phyloP scores from a whole-genome alignment of 495 filamentous ascomycete species.

The Parachaetomium inaequale region DNA sequence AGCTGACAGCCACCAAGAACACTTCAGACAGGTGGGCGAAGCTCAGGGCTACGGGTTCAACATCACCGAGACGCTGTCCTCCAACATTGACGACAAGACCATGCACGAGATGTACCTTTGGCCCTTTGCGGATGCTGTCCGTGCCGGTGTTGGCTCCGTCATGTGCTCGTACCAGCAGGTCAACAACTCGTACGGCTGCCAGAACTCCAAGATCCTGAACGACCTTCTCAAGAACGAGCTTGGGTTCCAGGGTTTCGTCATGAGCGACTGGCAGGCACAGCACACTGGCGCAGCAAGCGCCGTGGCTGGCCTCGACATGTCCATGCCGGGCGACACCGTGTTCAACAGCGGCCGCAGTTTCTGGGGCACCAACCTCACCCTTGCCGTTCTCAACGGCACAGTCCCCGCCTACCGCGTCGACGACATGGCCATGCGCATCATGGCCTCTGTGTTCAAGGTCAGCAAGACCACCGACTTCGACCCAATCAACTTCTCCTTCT shows the following conservation, averaged over 20 bases:
- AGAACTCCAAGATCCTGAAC: constrained; percentile 78
- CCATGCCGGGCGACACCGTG: constrained; percentile 83
- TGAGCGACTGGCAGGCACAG: constrained; percentile 88
- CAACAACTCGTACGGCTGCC: constrained; percentile 82
- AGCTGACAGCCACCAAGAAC: constrained; percentile 49
- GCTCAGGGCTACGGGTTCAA: constrained; percentile 59
- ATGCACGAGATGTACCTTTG: constrained; percentile 96
- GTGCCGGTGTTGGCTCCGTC: constrained; percentile 68
- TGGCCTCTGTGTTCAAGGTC: constrained; percentile 90
- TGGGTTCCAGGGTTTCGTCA: constrained; percentile 90
- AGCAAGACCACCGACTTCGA: constrained; percentile 60
- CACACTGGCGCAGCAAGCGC: constrained; percentile 75
- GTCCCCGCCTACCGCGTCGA: constrained; percentile 87
- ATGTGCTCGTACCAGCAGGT: constrained; percentile 96
- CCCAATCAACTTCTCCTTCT: constrained; percentile 83
- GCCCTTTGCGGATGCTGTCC: constrained; percentile 46
- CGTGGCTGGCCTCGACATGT: constrained; percentile 88
- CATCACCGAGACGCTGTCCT: constrained; percentile 62
- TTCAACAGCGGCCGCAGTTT: constrained; percentile 71
- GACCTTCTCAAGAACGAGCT: constrained; percentile 85
- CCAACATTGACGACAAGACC: constrained; percentile 88
- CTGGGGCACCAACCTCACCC: constrained; percentile 82
- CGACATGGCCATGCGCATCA: constrained; percentile 90
- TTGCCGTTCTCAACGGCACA: constrained; percentile 85
- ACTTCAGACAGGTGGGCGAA: constrained; percentile 76